These are phyloP conservation scores for Saccharomycopsis babjevae DNA, from an alignment of 805 yeast species.

Conservation along the genomic window DNA sequence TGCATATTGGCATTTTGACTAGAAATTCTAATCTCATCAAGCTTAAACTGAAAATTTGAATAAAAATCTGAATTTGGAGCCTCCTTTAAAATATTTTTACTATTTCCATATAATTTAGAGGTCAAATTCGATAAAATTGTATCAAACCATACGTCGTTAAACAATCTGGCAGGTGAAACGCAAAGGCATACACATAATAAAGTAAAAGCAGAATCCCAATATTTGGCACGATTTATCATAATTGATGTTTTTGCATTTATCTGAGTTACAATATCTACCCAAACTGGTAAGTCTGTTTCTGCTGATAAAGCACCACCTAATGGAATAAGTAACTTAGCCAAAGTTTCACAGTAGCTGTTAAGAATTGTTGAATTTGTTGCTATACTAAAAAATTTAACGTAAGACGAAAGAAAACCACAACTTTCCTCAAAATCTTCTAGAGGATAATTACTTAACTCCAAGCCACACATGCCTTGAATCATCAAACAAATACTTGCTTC, in stretches of 20 bases:
- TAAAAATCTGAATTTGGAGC: constrained; percentile 11
- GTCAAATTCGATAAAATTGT: constrained; percentile 39
- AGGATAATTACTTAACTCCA: constrained; percentile 73
- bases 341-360: constrained; percentile 77
- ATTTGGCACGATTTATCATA: constrained; percentile 28
- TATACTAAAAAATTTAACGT: constrained; percentile 69
- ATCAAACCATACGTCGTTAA: constrained; percentile 60
- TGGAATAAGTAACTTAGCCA: constrained; percentile 65
- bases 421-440: constrained; percentile 85
- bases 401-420: constrained; percentile 78
- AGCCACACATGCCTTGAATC: constrained; percentile 85
- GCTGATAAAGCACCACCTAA: constrained; percentile 82
- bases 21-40: constrained; percentile 3
- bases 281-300: constrained; percentile 90
- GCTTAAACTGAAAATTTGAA: constrained; percentile 1
- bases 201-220: constrained; percentile 61
- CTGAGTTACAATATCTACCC: constrained; percentile 72
- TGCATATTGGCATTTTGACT: not conserved
- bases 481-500: constrained; percentile 62
- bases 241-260: constrained; percentile 41
- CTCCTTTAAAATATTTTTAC: constrained; percentile 1
- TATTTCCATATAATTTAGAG: constrained; percentile 9
- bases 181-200: constrained; percentile 65
- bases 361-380: constrained; percentile 57
- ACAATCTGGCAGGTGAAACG: constrained; percentile 71